These are phyloP conservation scores for Kodamaea kaohsiungensis DNA, from an alignment of 805 yeast species.

Conservation along the genomic window DNA sequence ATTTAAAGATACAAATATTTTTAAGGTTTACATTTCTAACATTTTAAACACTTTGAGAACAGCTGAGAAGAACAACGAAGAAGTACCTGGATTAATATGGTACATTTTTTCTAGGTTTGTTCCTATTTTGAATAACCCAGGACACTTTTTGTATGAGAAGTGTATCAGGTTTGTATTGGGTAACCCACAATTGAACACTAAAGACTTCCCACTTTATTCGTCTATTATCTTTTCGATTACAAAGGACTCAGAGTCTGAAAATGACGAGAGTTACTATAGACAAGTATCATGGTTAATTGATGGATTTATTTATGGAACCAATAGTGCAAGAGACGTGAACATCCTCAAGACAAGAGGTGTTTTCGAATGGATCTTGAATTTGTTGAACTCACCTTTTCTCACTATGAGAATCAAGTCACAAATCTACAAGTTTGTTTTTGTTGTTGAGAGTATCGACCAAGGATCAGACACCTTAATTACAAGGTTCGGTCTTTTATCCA, in stretches of 20 bases:
- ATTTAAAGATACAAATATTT: slow-evolving; percentile 58
- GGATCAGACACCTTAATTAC: slow-evolving; percentile 62
- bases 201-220: slow-evolving; percentile 49
- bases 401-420: slow-evolving; percentile 39
- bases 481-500: slow-evolving; percentile 47
- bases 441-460: slow-evolving; percentile 52
- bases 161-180: slow-evolving; percentile 64
- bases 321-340: slow-evolving; percentile 50
- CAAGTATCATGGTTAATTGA: slow-evolving; percentile 69
- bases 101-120: slow-evolving; percentile 55
- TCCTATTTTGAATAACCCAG: slow-evolving; percentile 64
- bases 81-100: slow-evolving; percentile 52
- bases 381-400: slow-evolving; percentile 52
- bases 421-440: slow-evolving; percentile 44
- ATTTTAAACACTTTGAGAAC: slow-evolving; percentile 38
- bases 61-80: slow-evolving; percentile 15
- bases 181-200: slow-evolving; percentile 45
- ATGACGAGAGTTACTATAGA: slow-evolving; percentile 52
- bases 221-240: slow-evolving; percentile 30
- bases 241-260: slow-evolving; percentile 32
- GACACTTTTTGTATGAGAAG: slow-evolving; percentile 72
- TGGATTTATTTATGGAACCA: slow-evolving; percentile 48
- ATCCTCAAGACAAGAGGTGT: slow-evolving; percentile 54
- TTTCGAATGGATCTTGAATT: slow-evolving; percentile 66
- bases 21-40: slow-evolving; percentile 55